Percentiles rank a stretch among this genome's conserved stretches.
These are phyloP conservation scores for Phytophthora agathidicida DNA, from an alignment of 352 stramenopile genomes.

Conservation along the genomic window DNA sequence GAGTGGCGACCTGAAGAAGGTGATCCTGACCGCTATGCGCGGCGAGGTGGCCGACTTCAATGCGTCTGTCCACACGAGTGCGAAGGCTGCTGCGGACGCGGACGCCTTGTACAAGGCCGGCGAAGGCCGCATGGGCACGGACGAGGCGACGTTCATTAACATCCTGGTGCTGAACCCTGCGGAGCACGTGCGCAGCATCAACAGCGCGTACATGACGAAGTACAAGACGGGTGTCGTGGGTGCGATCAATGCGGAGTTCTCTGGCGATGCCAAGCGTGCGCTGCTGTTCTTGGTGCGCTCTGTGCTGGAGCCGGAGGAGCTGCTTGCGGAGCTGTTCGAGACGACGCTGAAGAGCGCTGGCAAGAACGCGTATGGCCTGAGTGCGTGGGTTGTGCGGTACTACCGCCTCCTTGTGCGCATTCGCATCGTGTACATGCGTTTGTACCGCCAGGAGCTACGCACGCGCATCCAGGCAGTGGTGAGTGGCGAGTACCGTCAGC, in stretches of 20 bases:
- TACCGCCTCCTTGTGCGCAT: conserved; percentile 4
- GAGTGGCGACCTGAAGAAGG: conserved; percentile 56
- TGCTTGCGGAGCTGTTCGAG: conserved; percentile 39
- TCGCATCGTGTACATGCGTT: conserved; percentile 43
- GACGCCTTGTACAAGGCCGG: conserved; percentile 58
- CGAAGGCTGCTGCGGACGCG: conserved; percentile 50
- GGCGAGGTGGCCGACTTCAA: conserved; percentile 43
- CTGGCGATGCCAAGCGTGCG: conserved; percentile 17
- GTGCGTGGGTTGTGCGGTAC: conserved; percentile 20
- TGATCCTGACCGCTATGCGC: conserved; percentile 57
- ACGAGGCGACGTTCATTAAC: conserved; percentile 33
- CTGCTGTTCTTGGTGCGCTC: conserved; percentile 34
- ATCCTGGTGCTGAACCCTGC: conserved; percentile 31
- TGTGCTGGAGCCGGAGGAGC: conserved; percentile 28
- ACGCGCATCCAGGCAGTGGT: background rate
- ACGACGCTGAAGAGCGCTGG: conserved; percentile 41
- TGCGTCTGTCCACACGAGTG: conserved; percentile 49
- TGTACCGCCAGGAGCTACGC: conserved; percentile 43
- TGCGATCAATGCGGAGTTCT: conserved; percentile 44
- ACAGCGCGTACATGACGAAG: conserved; percentile 36
- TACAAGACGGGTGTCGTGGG: conserved; percentile 32
- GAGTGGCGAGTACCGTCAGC: conserved; percentile 16
- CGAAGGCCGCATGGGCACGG: conserved; percentile 42
- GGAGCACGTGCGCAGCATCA: conserved; percentile 31
- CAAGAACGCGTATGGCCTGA: conserved; percentile 14